These are phyloP conservation scores for Rhodamnia rubescens DNA, from an alignment of 345 rosid genomes.

Conservation along the genomic window DNA sequence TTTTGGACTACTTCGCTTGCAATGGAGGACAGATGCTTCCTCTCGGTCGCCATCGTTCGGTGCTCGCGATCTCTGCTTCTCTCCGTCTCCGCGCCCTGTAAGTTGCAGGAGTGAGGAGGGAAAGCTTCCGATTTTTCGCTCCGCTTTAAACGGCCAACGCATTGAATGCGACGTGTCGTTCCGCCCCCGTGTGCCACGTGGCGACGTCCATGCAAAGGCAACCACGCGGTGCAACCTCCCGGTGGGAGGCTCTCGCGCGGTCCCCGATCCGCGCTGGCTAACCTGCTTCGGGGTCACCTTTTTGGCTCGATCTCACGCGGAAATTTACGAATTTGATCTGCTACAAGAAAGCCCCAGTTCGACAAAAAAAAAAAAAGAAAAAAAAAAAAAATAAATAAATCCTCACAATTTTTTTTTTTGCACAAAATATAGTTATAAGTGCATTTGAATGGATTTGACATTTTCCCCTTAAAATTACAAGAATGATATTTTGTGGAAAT, in stretches of 20 bases:
- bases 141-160: background rate
- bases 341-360: background rate
- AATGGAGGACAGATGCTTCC: conserved; percentile 75
- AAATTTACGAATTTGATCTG: background rate
- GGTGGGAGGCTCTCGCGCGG: background rate
- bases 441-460: background rate
- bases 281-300: background rate
- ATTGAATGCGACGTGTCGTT: background rate
- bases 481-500: background rate
- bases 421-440: background rate
- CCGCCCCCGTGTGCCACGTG: conserved; percentile 14
- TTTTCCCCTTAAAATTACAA: background rate
- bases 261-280: no score
- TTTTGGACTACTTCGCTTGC: conserved; percentile 51
- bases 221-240: background rate
- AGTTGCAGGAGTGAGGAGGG: background rate
- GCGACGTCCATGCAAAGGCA: conserved; percentile 22
- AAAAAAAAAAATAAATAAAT: background rate
- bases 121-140: background rate
- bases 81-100: background rate
- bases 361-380: background rate
- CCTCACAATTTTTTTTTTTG: no score
- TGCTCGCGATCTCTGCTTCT: background rate
- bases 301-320: background rate
- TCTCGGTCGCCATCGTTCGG: conserved; percentile 11